A percentile compares a stretch with the other conserved stretches of the same genome.
Evolutionary conservation across 2,329 filamentous ascomycete genomes (phyloP).

Genomic region (Curvularia sp.): DNA sequence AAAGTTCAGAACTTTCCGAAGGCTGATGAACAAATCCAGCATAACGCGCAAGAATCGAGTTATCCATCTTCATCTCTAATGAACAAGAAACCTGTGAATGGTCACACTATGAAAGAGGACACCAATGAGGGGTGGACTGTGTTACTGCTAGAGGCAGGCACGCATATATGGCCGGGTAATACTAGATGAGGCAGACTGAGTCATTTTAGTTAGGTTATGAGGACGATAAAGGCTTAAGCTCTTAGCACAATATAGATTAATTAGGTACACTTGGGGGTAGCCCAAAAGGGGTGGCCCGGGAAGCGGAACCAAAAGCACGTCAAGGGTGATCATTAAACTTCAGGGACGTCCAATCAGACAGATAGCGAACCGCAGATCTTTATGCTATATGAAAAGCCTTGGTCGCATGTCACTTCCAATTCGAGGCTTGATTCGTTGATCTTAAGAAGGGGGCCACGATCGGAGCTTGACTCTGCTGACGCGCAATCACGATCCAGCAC

Average conservation of each 20-base stretch:
- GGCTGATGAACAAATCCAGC: slow-evolving; percentile 2
- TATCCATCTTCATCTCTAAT: not conserved
- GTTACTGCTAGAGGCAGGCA: slow-evolving; percentile 2
- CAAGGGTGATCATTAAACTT: slow-evolving; percentile 3
- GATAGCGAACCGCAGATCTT: not conserved
- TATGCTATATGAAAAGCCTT: not conserved
- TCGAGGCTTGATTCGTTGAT: not conserved
- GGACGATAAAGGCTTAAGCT: not conserved
- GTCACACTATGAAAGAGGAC: not conserved
- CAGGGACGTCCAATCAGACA: not conserved
- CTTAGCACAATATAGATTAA: not conserved
- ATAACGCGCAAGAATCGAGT: slow-evolving; percentile 1
- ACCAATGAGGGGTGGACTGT: not conserved
- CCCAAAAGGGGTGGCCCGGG: not conserved
- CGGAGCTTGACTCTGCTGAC: too few species aligned
- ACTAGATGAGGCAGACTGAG: not conserved
- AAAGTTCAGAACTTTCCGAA: slow-evolving; percentile 3
- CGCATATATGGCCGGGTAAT: slow-evolving; percentile 3
- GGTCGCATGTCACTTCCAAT: not conserved
- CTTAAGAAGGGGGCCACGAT: not conserved
- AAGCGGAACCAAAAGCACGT: slow-evolving; percentile 2
- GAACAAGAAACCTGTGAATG: slow-evolving; percentile 1
- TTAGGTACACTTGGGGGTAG: not conserved
- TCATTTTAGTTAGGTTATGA: not conserved
- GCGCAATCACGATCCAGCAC: too few species aligned